Evolutionary conservation across 768 basidiomycete species (phyloP).

Genomic region (Megacollybia marginata): DNA sequence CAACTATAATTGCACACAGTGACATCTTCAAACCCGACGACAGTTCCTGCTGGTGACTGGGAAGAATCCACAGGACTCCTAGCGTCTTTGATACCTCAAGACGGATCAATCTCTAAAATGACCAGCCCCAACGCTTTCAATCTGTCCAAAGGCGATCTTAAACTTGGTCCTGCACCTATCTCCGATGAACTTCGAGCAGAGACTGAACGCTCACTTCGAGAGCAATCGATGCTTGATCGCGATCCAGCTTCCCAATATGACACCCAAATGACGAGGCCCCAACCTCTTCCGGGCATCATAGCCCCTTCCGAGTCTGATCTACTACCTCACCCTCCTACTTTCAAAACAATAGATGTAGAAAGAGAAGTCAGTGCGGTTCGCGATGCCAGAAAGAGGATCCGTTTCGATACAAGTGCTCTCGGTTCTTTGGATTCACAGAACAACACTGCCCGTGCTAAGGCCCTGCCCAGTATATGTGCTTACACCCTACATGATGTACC

Average conservation of each 20-base stretch:
- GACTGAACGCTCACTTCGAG: conserved; percentile 70
- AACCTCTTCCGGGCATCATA: conserved; percentile 44
- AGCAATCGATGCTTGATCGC: conserved; percentile 72
- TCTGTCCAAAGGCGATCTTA: conserved; percentile 65
- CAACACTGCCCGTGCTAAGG: conserved; percentile 47
- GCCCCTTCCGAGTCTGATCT: conserved; percentile 68
- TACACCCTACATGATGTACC: conserved; percentile 92
- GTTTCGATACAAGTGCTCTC: conserved; percentile 70
- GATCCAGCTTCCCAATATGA: conserved; percentile 65
- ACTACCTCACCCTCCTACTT: conserved; percentile 73
- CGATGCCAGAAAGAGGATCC: conserved; percentile 88
- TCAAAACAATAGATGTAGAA: conserved; percentile 82
- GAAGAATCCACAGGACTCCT: conserved; percentile 84
- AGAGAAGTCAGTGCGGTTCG: conserved; percentile 85
- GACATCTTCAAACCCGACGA: conserved; percentile 59
- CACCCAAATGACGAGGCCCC: conserved; percentile 43
- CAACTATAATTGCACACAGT: conserved; percentile 28
- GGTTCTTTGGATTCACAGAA: conserved; percentile 55
- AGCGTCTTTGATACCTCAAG: conserved; percentile 67
- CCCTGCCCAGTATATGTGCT: conserved; percentile 87
- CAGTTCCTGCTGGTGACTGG: conserved; percentile 61
- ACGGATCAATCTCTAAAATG: conserved; percentile 38
- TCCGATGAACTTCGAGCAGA: conserved; percentile 76
- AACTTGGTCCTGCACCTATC: conserved; percentile 78
- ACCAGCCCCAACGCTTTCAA: conserved; percentile 73